Percentiles rank a stretch among this genome's conserved stretches.
Evolutionary conservation across 2,329 filamentous ascomycete species (phyloP).

Genomic region (Onygena corvina): DNA sequence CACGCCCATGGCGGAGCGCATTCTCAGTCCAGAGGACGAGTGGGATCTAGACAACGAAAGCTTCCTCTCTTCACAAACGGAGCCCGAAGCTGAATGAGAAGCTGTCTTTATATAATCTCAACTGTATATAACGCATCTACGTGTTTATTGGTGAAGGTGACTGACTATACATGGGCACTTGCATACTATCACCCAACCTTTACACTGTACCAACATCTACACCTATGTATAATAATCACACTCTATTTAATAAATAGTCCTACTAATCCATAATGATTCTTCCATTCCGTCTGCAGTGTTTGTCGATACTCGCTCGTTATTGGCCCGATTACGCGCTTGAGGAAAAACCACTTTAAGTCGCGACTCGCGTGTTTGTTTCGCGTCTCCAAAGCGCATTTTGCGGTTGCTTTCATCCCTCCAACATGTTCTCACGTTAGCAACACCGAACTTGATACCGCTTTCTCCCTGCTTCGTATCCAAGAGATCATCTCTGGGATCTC

Average conservation of each 20-base stretch:
- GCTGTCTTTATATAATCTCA: conserved; percentile 1
- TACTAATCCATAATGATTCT: too few relatives aligned
- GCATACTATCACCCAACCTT: background rate
- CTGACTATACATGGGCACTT: too few relatives aligned
- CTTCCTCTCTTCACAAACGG: background rate
- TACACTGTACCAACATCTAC: background rate
- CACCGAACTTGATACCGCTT: too few relatives aligned
- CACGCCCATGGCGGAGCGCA: background rate
- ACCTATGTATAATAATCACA: conserved; percentile 7
- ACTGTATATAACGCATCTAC: conserved; percentile 4
- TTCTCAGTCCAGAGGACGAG: conserved; percentile 10
- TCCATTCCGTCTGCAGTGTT: background rate
- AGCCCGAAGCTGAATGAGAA: background rate
- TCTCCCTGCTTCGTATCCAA: too few relatives aligned
- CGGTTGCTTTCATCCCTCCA: background rate
- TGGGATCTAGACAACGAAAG: conserved; percentile 10
- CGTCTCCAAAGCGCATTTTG: conserved; percentile 3
- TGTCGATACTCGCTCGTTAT: background rate
- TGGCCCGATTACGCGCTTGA: background rate
- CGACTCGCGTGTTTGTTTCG: conserved; percentile 9
- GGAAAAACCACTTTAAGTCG: conserved; percentile 17
- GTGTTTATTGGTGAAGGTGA: too few relatives aligned
- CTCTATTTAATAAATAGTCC: background rate
- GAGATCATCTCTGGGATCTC: too few relatives aligned
- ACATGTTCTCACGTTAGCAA: too few relatives aligned